Evolutionary conservation across 129 eudicot species (phyloP), one percentile per base, ranked within the genome.

Genomic region (Flaveria sonorensis): DNA sequence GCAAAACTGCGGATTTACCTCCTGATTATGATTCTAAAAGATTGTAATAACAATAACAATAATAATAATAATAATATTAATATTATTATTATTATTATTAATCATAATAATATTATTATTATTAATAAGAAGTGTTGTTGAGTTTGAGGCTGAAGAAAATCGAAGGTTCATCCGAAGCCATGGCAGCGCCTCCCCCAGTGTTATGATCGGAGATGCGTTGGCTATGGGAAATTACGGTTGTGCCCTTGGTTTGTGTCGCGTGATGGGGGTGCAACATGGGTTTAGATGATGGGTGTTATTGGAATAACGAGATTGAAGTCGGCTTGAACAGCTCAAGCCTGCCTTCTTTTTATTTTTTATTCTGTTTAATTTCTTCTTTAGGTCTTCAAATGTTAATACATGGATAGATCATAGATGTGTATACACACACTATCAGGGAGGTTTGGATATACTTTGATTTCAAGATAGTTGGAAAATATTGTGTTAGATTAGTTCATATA

Each of bases 141-240:
- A 75, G 72, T 82, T 71, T 79, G 45, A 71, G 71, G 79, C 40
- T 81, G 53, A 81, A 77, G 52, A 67, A 69, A 68, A 80, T 76
- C 64, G 68, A 75, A 79, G 81, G 83, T 79, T 79, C 84, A 80
- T 81, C 81, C 83, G 85, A 70, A 77, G 79, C 80, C 89, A 81
- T 71, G 73, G 87, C 81, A 76, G 67, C 69, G 84, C 66, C 83
- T 79, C 72, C 73, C 79, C 83, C 78, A 75, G 88, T 77, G 81
- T 85, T 74, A 72, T 79, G 83, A 79, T 79, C 83, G 78, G 83
- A 81, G 81, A 81, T 81, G 88, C 78, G 85, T 81, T 85, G 81
- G 83, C 86, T 73, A 59, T 36, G 64, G 26, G 9, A 70, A 81
- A 24, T 81, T 42, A 78, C 79, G 2, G 1, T 46, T 81, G 62